A percentile compares a stretch with the other conserved stretches of the same genome.
Evolutionary conservation across 768 basidiomycete genomes (phyloP).

Genomic region (Rhodotorula babjevae): DNA sequence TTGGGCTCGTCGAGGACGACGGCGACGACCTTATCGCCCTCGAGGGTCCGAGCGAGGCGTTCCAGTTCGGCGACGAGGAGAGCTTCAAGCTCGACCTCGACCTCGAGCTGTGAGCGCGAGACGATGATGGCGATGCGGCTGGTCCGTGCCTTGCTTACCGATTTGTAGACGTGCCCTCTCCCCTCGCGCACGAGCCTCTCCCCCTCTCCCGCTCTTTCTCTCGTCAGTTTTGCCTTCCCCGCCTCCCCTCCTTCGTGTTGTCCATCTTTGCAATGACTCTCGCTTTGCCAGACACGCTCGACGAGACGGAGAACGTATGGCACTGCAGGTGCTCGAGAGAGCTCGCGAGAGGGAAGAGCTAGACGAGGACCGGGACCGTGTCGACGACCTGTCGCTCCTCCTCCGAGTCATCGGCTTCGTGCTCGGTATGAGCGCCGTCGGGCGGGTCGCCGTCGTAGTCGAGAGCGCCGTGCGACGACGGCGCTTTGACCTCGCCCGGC

Average conservation of each 20-base stretch:
- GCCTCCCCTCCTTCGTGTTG: too few relatives aligned
- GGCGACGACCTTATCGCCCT: not conserved
- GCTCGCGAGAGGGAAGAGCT: too few relatives aligned
- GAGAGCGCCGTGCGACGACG: too few relatives aligned
- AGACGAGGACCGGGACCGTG: not conserved
- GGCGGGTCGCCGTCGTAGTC: too few relatives aligned
- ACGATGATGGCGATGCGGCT: not conserved
- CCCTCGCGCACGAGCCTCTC: not conserved
- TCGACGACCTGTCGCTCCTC: not conserved
- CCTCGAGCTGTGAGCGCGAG: not conserved
- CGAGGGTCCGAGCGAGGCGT: not conserved
- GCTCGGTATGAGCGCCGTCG: too few relatives aligned
- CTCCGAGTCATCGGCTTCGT: too few relatives aligned
- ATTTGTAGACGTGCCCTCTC: not conserved
- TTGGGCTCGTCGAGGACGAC: constrained; percentile 1
- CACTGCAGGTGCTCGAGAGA: too few relatives aligned
- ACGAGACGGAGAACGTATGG: too few relatives aligned
- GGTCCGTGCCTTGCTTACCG: not conserved
- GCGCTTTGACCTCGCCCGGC: too few relatives aligned
- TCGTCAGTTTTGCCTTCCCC: not conserved
- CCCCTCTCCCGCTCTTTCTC: not conserved
- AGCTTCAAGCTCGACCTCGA: not conserved
- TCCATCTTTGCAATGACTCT: too few relatives aligned
- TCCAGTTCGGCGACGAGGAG: not conserved
- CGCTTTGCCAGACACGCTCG: too few relatives aligned